Evolutionary conservation across 192 early-diverging fungal species (phyloP).

Genomic region (Chytriomyces hyalinus): DNA sequence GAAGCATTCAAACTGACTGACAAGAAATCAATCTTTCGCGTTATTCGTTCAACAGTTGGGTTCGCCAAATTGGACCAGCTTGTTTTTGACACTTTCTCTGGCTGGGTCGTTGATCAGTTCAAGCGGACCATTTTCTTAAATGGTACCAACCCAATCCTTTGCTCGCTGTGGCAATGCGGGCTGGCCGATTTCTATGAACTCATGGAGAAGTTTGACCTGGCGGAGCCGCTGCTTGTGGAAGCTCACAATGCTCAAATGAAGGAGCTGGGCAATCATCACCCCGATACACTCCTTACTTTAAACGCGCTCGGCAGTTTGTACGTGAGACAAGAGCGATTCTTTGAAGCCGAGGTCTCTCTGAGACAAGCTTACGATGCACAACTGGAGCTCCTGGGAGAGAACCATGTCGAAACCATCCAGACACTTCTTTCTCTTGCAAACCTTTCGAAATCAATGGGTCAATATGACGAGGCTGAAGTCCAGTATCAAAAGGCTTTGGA

Average conservation of each 20-base stretch:
- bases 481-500: not conserved
- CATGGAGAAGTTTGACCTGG: not conserved
- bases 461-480: not conserved
- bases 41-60: conserved; percentile 5
- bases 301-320: not conserved
- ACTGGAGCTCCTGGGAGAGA: not conserved
- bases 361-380: not conserved
- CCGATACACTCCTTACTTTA: not conserved
- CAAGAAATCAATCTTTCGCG: conserved; percentile 9
- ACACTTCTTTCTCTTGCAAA: not conserved
- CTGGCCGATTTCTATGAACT: not conserved
- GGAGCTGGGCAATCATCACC: not conserved
- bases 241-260: not conserved
- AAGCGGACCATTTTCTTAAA: not conserved
- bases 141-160: not conserved
- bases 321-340: not conserved
- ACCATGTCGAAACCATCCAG: not conserved
- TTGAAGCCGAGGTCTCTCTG: not conserved
- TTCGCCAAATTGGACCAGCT: conserved; percentile 25
- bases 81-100: conserved; percentile 9
- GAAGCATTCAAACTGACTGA: conserved; percentile 15
- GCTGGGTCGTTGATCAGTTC: conserved; percentile 5
- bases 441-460: not conserved
- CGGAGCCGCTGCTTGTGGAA: not conserved
- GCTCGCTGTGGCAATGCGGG: not conserved